A percentile compares a stretch with the other conserved stretches of the same genome.
These are phyloP conservation scores for Glarea lozoyensis DNA, from an alignment of 495 filamentous ascomycete species.

Conservation along the genomic window DNA sequence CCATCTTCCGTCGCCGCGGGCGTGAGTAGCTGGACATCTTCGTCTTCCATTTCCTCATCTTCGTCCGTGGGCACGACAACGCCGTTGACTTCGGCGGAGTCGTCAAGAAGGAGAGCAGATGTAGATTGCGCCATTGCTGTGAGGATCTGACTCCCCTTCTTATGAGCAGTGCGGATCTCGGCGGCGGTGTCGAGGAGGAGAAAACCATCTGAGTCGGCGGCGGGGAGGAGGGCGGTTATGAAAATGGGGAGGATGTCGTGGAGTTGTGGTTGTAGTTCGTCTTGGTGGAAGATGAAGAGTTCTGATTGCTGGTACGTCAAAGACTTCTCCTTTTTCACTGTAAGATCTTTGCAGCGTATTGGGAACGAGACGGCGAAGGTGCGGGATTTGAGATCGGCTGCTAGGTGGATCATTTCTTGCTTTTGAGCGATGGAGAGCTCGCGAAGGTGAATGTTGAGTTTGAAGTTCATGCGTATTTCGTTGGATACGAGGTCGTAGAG, in stretches of 20 bases:
- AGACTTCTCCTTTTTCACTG: background rate
- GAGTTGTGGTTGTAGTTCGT: conserved; percentile 38
- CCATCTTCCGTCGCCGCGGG: conserved; percentile 3
- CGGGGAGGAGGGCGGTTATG: conserved; percentile 46
- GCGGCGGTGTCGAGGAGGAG: conserved; percentile 50
- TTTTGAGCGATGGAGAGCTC: conserved; percentile 25
- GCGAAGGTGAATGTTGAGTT: conserved; percentile 26
- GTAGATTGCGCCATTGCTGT: conserved; percentile 38
- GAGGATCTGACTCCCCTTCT: conserved; percentile 35
- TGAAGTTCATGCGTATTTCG: conserved; percentile 40
- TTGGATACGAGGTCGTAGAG: conserved; percentile 62
- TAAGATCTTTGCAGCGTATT: background rate
- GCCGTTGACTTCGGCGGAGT: conserved; percentile 10
- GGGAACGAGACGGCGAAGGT: conserved; percentile 52
- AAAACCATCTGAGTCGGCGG: conserved; percentile 47
- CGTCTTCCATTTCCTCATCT: conserved; percentile 29
- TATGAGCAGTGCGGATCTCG: conserved; percentile 43
- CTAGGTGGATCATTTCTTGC: conserved; percentile 43
- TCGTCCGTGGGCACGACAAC: conserved; percentile 16
- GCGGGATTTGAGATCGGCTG: conserved; percentile 43
- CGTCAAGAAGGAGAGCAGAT: conserved; percentile 36
- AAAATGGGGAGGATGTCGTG: conserved; percentile 33
- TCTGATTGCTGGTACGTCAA: conserved; percentile 26
- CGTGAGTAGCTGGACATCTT: conserved; percentile 18
- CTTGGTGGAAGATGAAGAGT: conserved; percentile 48